Percentiles rank a stretch among this genome's conserved stretches.
These are phyloP conservation scores for Setaria italica DNA, from an alignment of 202 grass and related monocot species.

Conservation along the genomic window DNA sequence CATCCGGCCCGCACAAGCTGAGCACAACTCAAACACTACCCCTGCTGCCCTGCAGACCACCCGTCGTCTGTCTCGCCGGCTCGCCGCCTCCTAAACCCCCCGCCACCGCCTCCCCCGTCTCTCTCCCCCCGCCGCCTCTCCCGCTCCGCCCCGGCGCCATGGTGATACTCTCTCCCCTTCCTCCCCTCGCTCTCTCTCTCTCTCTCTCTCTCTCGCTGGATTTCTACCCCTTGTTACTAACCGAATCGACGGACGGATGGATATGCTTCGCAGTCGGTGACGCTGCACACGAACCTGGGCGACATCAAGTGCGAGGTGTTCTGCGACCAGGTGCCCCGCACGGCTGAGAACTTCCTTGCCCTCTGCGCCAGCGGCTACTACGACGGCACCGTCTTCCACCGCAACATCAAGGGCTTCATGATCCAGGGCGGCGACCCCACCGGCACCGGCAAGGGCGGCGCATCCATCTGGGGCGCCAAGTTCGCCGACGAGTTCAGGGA, in stretches of 20 bases:
- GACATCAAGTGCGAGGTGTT: constrained; percentile 98
- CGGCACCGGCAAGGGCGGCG: constrained; percentile 85
- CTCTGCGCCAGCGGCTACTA: constrained; percentile 95
- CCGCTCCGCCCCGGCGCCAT: constrained; percentile 28
- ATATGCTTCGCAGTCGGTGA: constrained; percentile 66
- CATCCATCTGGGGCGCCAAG: constrained; percentile 88
- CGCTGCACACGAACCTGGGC: constrained; percentile 96
- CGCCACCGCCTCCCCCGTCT: background rate
- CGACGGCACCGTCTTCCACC: constrained; percentile 91
- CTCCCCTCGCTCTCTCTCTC: background rate
- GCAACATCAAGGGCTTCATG: constrained; percentile 99
- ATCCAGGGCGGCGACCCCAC: constrained; percentile 96
- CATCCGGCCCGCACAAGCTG: background rate
- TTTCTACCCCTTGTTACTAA: background rate
- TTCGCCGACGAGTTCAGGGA: constrained; percentile 93
- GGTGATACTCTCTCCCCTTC: constrained; percentile 30
- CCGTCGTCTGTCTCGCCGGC: background rate
- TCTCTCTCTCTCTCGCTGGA: background rate
- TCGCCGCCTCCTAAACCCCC: constrained; percentile 21
- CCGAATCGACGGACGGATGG: background rate
- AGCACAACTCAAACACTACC: background rate
- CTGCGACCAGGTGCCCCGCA: constrained; percentile 87
- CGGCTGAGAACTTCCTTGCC: constrained; percentile 90
- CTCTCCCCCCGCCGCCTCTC: background rate
- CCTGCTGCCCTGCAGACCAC: background rate